Percentiles rank a stretch among this genome's conserved stretches.
Conservation (phyloP, 306 rosid genomes). For the Morella rubra region DNA sequence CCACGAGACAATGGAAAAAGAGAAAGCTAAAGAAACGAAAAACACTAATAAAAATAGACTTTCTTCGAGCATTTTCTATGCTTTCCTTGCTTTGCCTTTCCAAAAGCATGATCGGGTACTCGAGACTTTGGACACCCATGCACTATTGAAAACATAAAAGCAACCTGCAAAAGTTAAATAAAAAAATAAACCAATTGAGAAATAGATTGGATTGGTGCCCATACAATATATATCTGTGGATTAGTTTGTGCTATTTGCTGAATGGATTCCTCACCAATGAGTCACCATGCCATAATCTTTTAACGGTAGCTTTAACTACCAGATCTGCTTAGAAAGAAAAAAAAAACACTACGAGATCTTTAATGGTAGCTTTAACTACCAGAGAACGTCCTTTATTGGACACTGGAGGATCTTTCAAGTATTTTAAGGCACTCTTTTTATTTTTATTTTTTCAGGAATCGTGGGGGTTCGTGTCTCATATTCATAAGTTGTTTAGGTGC, state of each 20-base stretch:
- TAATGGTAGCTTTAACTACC: slow-evolving; percentile 38
- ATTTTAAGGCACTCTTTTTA: neutral
- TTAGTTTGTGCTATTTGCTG: slow-evolving; percentile 20
- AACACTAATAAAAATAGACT: neutral
- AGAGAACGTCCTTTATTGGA: slow-evolving; percentile 27
- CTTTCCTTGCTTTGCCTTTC: slow-evolving; percentile 15
- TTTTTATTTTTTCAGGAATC: neutral
- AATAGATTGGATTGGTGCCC: no score
- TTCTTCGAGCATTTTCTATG: slow-evolving; percentile 16
- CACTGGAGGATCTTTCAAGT: slow-evolving; percentile 1
- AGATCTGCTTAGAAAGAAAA: no score
- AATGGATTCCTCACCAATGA: slow-evolving; percentile 25
- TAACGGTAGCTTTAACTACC: no score
- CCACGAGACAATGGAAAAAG: neutral
- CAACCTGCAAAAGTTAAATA: neutral
- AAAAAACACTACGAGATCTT: neutral
- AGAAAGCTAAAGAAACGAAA: neutral
- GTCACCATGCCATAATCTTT: neutral
- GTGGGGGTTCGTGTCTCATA: neutral
- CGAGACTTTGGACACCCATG: neutral
- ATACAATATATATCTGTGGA: neutral
- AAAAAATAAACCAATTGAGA: neutral
- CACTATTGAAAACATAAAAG: neutral
- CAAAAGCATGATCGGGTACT: slow-evolving; percentile 14
- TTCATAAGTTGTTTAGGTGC: neutral